Base-by-base conservation (phyloP, 495 filamentous ascomycete species). In the Aspergillus conjunctus region DNA sequence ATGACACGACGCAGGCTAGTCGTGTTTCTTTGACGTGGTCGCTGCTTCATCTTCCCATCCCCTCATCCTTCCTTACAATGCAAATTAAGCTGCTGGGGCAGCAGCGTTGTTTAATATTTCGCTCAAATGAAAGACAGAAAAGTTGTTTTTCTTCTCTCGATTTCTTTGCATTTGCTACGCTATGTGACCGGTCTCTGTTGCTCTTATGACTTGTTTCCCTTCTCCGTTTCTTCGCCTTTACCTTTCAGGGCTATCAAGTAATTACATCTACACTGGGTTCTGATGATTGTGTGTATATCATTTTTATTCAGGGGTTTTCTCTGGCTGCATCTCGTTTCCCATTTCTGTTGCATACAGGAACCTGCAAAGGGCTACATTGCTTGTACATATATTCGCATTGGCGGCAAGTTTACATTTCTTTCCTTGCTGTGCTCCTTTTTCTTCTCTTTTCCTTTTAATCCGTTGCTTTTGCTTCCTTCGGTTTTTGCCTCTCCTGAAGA, bases 351-450 rank as follows among this genome's bases (percentile, higher is more conserved):
- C 61, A 61, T 65, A 62, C 55, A 63, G 57, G 49, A 58, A 58
- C 48, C 61, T 64, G 59, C 62, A 53, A 15, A 62, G 52, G 48
- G 58, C 50, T 64, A 54, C 56, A 54, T 65, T 64, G 59, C 52
- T 56, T 69, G 67, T 68, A 68, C 60, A 67, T 69, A 69, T 69
- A 66, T 63, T 69, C 52, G 64, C 67, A 69, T 69, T 61, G 67
- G 62, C 48, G 63, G 63, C 63, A 66, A 49, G 67, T 54, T 59
- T 60, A 54, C 62, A 54, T 58, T 58, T 20, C 18, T 34, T 32
- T 39, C 21, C n/a, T 50, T 51, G 55, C 37, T 33, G 56, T 56
- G 20, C 55, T 64, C 57, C 9, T 11, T 34, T 57, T 64, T 54
- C 6, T 46, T 49, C 53, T 58, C 30, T 56, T 52, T 46, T 49